These are phyloP conservation scores for Oryza australiensis DNA, from an alignment of 176 grass and related monocot genomes.

Conservation along the genomic window DNA sequence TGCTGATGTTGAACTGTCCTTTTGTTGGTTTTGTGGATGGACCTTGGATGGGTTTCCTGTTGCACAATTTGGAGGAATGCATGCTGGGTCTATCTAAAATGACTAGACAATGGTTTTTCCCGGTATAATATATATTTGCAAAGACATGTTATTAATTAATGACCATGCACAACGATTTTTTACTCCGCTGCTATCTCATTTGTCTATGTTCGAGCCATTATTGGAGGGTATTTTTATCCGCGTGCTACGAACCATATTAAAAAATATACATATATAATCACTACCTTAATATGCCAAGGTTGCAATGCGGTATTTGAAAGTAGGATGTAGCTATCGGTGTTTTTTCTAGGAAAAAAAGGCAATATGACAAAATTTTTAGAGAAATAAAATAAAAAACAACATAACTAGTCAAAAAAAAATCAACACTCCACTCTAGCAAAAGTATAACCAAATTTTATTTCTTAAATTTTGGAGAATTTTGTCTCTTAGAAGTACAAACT, in stretches of 20 bases:
- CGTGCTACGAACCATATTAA: background rate
- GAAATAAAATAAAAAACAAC: too few species aligned
- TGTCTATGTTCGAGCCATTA: background rate
- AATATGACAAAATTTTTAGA: too few species aligned
- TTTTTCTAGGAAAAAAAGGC: too few species aligned
- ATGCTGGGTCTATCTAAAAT: background rate
- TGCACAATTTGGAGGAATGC: slow-evolving; percentile 33
- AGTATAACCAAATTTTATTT: background rate
- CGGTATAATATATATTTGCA: too few species aligned
- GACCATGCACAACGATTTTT: background rate
- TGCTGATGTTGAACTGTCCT: slow-evolving; percentile 38
- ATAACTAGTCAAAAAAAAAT: background rate
- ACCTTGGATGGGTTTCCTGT: slow-evolving; percentile 12
- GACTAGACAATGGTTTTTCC: background rate
- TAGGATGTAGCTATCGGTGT: too few species aligned
- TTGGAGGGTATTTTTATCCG: background rate
- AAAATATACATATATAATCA: background rate
- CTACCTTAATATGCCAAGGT: too few species aligned
- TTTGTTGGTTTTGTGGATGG: slow-evolving; percentile 36
- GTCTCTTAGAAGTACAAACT: background rate
- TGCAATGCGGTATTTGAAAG: too few species aligned
- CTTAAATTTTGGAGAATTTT: background rate
- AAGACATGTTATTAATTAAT: background rate
- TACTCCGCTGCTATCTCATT: background rate
- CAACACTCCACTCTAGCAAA: background rate